These are phyloP conservation scores for Penicillium sp. DNA, from an alignment of 2,329 filamentous ascomycete genomes.

Conservation along the genomic window DNA sequence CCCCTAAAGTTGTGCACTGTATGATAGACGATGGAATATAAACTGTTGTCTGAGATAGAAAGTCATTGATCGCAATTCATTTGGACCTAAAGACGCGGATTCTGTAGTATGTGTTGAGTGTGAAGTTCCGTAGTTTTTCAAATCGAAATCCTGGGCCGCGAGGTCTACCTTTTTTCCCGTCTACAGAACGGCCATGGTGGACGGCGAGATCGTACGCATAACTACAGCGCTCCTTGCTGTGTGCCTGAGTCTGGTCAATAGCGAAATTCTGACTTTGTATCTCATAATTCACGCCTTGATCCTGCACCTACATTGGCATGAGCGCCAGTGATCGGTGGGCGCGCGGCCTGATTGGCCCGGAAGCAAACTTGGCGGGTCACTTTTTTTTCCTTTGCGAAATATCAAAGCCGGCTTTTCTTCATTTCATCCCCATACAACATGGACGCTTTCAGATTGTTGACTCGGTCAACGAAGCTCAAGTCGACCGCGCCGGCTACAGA, in stretches of 20 bases:
- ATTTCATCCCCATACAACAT: slow-evolving; percentile 26
- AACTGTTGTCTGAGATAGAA: slow-evolving; percentile 42
- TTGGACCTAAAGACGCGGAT: neutral
- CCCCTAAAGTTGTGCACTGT: slow-evolving; percentile 39
- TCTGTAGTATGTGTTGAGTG: neutral
- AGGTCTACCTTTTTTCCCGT: neutral
- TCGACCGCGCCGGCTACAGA: slow-evolving; percentile 25
- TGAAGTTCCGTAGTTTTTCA: neutral
- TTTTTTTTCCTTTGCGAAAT: slow-evolving; percentile 27
- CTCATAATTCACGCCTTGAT: neutral
- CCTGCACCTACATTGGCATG: neutral
- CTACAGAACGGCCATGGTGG: neutral
- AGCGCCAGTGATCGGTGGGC: neutral
- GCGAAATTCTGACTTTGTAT: neutral
- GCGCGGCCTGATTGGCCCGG: slow-evolving; percentile 33
- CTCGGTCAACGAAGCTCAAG: slow-evolving; percentile 45
- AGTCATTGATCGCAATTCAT: slow-evolving; percentile 18
- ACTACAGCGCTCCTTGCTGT: neutral
- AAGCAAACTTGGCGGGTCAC: slow-evolving; percentile 22
- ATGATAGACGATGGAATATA: slow-evolving; percentile 50
- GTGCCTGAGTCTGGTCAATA: neutral
- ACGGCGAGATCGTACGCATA: neutral
- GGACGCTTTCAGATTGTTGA: slow-evolving; percentile 48
- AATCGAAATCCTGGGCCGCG: neutral
- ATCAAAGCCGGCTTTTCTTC: slow-evolving; percentile 15